phyloP scores from a whole-genome alignment of 2,329 filamentous ascomycete genomes.

The Aspergillus fischeri region DNA sequence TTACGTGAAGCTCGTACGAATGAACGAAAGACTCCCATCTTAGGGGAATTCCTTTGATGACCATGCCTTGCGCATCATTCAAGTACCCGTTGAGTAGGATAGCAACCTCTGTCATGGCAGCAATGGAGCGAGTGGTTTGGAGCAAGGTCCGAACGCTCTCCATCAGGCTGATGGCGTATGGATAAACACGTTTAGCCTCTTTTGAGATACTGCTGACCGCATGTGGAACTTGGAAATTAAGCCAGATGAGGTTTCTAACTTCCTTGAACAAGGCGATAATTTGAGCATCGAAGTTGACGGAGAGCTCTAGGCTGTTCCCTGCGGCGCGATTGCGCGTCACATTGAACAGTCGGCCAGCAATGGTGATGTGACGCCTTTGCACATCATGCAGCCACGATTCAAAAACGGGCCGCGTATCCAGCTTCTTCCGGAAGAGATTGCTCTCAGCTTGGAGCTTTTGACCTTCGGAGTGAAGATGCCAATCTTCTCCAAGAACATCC shows the following conservation, averaged over 20 bases:
- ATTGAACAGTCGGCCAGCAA: constrained; percentile 86
- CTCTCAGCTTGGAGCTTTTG: constrained; percentile 91
- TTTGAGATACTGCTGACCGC: constrained; percentile 94
- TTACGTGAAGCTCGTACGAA: constrained; percentile 86
- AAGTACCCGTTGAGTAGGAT: constrained; percentile 86
- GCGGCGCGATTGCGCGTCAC: constrained; percentile 85
- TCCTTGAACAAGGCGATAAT: constrained; percentile 99
- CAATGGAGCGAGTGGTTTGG: constrained; percentile 80
- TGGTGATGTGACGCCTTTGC: constrained; percentile 80
- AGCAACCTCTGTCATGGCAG: constrained; percentile 79
- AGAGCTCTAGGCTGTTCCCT: constrained; percentile 80
- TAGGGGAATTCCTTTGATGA: constrained; percentile 81
- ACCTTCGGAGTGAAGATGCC: constrained; percentile 90
- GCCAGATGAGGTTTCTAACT: constrained; percentile 91
- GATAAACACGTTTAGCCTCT: constrained; percentile 97
- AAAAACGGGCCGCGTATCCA: constrained; percentile 90
- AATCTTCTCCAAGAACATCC: constrained; percentile 89
- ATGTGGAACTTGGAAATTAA: constrained; percentile 91
- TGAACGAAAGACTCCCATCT: constrained; percentile 98
- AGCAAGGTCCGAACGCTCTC: constrained; percentile 93
- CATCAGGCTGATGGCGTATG: constrained; percentile 96
- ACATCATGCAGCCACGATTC: constrained; percentile 95
- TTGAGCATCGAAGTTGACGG: constrained; percentile 94
- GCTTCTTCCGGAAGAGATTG: constrained; percentile 89
- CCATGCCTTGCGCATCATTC: constrained; percentile 79